Percentiles rank a stretch among this genome's conserved stretches.
These are phyloP conservation scores for Kodamaea laetipori DNA, from an alignment of 805 yeast genomes.

Conservation along the genomic window DNA sequence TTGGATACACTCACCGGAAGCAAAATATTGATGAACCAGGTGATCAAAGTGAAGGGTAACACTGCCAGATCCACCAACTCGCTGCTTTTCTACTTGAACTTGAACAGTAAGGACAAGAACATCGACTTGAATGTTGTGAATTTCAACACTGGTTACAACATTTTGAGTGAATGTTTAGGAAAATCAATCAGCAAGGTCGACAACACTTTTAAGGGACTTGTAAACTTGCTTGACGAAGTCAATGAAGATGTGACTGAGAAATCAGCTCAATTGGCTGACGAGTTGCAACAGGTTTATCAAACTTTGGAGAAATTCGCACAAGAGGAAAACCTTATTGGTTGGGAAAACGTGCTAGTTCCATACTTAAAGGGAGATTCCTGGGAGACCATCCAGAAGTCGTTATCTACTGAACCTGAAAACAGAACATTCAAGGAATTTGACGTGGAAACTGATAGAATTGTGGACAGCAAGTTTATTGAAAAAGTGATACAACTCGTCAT, in stretches of 20 bases:
- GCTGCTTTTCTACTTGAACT: conserved; percentile 43
- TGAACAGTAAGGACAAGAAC: conserved; percentile 44
- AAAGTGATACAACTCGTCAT: conserved; percentile 48
- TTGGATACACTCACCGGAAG: conserved; percentile 33
- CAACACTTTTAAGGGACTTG: conserved; percentile 27
- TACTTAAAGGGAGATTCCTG: conserved; percentile 25
- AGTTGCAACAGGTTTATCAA: conserved; percentile 27
- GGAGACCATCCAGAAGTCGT: conserved; percentile 17
- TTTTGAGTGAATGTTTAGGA: conserved; percentile 68
- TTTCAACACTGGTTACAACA: conserved; percentile 66
- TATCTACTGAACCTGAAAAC: conserved; percentile 17
- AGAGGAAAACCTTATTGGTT: conserved; percentile 22
- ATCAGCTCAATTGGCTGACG: conserved; percentile 16
- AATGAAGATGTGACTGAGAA: conserved; percentile 15
- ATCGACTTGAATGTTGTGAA: conserved; percentile 47
- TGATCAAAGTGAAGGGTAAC: conserved; percentile 44
- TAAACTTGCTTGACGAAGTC: conserved; percentile 24
- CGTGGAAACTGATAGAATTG: conserved; percentile 63
- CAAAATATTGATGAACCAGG: conserved; percentile 29
- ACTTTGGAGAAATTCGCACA: conserved; percentile 24
- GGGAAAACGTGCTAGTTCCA: conserved; percentile 32
- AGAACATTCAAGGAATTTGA: conserved; percentile 49
- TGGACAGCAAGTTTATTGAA: conserved; percentile 59
- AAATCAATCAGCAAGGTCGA: conserved; percentile 45
- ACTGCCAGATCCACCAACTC: conserved; percentile 43